phyloP scores from a whole-genome alignment of 441 rosid species.

The Kokia cookei region DNA sequence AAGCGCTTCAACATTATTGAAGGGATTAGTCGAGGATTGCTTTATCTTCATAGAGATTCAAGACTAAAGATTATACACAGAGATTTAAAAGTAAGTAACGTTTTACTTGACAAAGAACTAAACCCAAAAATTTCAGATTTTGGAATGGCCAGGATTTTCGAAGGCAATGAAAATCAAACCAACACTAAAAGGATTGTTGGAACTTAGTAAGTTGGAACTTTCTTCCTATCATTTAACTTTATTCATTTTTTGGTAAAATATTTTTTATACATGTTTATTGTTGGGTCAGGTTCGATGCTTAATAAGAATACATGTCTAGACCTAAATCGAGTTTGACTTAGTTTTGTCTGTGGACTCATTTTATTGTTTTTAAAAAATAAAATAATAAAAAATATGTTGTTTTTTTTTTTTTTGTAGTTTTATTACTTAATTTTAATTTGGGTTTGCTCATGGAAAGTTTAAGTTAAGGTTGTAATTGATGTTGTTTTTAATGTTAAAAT shows the following conservation, averaged over 20 bases:
- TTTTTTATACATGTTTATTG: no score
- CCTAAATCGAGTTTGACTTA: no score
- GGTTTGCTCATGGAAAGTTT: no score
- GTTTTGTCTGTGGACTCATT: no score
- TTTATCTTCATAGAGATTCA: slow-evolving; percentile 26
- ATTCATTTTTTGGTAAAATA: no score
- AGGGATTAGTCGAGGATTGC: slow-evolving; percentile 34
- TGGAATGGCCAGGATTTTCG: slow-evolving; percentile 5
- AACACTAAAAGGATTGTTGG: neutral
- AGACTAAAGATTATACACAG: slow-evolving; percentile 18
- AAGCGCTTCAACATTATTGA: neutral
- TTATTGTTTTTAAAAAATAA: no score
- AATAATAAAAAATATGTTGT: no score
- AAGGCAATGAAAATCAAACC: neutral
- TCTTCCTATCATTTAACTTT: neutral
- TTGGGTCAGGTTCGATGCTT: no score
- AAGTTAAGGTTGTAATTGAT: neutral
- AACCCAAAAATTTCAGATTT: slow-evolving; percentile 12
- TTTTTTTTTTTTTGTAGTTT: no score
- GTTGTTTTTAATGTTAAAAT: neutral
- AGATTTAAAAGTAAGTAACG: slow-evolving; percentile 19
- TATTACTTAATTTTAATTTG: no score
- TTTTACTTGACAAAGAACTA: neutral
- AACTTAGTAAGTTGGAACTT: slow-evolving; percentile 2
- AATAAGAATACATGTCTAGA: no score